A percentile compares a stretch with the other conserved stretches of the same genome.
These are phyloP conservation scores for Ophiostoma pallidulum DNA, from an alignment of 2,329 filamentous ascomycete genomes.

Conservation along the genomic window DNA sequence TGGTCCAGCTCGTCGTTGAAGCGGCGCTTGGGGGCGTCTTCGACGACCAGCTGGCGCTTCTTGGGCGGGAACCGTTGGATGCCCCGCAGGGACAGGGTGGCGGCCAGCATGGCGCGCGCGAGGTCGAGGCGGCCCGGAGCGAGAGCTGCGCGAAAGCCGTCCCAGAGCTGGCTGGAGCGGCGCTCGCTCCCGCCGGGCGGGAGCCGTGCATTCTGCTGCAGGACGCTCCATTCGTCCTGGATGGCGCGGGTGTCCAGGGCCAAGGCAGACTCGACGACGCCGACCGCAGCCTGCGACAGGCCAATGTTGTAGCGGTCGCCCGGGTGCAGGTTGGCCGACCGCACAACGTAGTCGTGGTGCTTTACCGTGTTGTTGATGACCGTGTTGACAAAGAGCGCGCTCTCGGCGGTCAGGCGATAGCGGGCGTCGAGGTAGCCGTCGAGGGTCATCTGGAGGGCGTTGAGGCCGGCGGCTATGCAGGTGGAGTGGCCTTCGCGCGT, in stretches of 20 bases:
- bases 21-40: conserved; percentile 42
- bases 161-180: conserved; percentile 70
- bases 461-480: conserved; percentile 56
- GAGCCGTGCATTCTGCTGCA: conserved; percentile 51
- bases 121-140: conserved; percentile 58
- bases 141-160: conserved; percentile 60
- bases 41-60: conserved; percentile 34
- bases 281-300: conserved; percentile 46
- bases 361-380: conserved; percentile 56
- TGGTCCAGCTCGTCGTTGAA: conserved; percentile 66
- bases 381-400: conserved; percentile 51
- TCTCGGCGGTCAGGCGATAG: conserved; percentile 27
- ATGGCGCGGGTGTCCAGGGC: conserved; percentile 63
- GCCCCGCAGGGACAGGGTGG: conserved; percentile 59
- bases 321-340: conserved; percentile 37
- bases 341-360: conserved; percentile 51
- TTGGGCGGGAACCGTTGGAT: conserved; percentile 62
- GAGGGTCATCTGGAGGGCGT: conserved; percentile 47
- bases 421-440: conserved; percentile 42
- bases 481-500: conserved; percentile 48
- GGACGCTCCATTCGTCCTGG: conserved; percentile 56
- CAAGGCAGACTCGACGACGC: conserved; percentile 57
- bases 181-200: conserved; percentile 56
- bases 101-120: conserved; percentile 64
- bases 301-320: conserved; percentile 40